Evolutionary conservation across 83 land plant genomes (phyloP).

Genomic region (Larix sibirica): DNA sequence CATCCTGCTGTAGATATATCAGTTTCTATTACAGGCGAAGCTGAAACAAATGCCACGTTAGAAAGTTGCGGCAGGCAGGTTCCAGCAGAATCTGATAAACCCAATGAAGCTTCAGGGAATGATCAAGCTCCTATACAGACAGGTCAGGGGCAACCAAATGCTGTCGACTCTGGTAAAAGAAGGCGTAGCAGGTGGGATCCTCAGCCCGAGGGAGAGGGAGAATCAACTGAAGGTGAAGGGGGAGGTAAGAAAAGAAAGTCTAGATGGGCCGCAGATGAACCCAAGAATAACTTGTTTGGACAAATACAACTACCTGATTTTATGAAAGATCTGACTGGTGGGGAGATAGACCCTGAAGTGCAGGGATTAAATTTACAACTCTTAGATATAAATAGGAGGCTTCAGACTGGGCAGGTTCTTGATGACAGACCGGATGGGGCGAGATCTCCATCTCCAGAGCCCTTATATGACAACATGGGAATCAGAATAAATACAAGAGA

Average conservation of each 20-base stretch:
- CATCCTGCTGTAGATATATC: no score
- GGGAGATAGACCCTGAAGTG: conserved; percentile 68
- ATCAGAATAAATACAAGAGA: conserved; percentile 72
- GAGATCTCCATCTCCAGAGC: conserved; percentile 78
- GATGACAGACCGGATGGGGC: conserved; percentile 76
- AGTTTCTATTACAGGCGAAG: no score
- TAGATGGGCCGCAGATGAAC: conserved; percentile 70
- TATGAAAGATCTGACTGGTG: conserved; percentile 64
- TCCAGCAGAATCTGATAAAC: no score
- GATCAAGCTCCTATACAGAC: no score
- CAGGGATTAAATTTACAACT: conserved; percentile 59
- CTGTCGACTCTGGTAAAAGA: no score
- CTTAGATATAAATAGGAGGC: conserved; percentile 54
- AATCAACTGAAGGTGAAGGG: no score
- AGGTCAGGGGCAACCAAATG: no score
- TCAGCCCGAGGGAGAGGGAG: no score
- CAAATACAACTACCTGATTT: conserved; percentile 64
- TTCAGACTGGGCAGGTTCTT: conserved; percentile 46
- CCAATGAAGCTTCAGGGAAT: no score
- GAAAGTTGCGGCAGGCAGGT: no score
- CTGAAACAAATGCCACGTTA: no score
- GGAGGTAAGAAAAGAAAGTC: conserved; percentile 32
- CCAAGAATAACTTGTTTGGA: conserved; percentile 22
- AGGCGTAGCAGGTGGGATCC: no score
- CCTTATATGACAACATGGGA: conserved; percentile 77